These are phyloP conservation scores for Solanum stenotomum DNA, from an alignment of 257 asterid species.

Conservation along the genomic window DNA sequence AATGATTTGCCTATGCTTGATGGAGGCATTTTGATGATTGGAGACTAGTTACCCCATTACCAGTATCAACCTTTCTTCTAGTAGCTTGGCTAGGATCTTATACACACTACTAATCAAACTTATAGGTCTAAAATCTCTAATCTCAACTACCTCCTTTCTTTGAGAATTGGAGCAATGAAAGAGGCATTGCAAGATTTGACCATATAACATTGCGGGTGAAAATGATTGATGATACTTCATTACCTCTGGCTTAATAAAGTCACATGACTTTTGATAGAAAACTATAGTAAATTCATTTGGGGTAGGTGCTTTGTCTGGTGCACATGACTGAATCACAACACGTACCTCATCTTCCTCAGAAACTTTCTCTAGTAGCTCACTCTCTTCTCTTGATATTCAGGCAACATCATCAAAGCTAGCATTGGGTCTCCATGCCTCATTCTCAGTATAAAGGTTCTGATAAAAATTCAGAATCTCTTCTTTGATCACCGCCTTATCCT, in stretches of 20 bases:
- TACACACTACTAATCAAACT: not conserved
- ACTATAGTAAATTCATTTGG: not conserved
- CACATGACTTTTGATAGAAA: not conserved
- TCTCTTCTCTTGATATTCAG: not conserved
- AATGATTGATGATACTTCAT: not conserved
- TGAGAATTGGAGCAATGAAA: not conserved
- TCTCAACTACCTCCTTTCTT: not conserved
- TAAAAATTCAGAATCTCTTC: not conserved
- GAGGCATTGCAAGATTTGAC: not conserved
- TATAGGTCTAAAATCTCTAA: not conserved
- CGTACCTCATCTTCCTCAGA: not conserved
- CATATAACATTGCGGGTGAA: not conserved
- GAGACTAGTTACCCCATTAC: not conserved
- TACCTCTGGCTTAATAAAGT: not conserved
- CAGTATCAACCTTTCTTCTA: not conserved
- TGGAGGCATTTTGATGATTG: not conserved
- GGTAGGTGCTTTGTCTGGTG: not conserved
- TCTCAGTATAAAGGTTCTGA: not conserved
- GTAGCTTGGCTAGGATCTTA: not conserved
- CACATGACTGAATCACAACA: not conserved
- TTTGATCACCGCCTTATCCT: not conserved
- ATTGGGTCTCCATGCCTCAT: not conserved
- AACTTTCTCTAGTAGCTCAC: not conserved
- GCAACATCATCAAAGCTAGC: not conserved
- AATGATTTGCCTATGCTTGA: not conserved